Evolutionary conservation across 179 eudicot genomes (phyloP).

Genomic region (Pouteria campechiana): DNA sequence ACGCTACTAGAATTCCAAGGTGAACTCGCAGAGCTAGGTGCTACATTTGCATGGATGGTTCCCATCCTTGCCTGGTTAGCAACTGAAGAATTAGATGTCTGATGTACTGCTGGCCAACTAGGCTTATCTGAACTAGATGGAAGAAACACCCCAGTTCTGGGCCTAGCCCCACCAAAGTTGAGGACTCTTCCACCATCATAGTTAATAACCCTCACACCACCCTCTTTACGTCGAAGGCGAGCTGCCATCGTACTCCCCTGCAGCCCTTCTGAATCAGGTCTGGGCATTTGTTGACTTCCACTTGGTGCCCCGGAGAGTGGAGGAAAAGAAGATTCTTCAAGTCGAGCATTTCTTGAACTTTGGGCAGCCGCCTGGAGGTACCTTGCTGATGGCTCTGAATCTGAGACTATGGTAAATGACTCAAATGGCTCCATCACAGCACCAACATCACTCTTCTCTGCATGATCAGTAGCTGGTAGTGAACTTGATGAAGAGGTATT

Average conservation of each 20-base stretch:
- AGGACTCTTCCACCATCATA: conserved; percentile 23
- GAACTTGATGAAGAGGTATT: conserved; percentile 29
- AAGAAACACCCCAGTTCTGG: too few relatives aligned
- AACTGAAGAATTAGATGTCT: conserved; percentile 36
- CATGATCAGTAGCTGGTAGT: conserved; percentile 11
- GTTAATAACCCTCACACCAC: too few relatives aligned
- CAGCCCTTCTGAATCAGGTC: conserved; percentile 23
- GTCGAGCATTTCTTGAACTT: conserved; percentile 30
- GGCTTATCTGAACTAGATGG: conserved; percentile 32
- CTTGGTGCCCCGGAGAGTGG: conserved; percentile 52
- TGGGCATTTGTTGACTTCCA: conserved; percentile 40
- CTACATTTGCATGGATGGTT: conserved; percentile 11
- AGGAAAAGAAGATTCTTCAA: conserved; percentile 72
- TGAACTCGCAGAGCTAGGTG: conserved; percentile 27
- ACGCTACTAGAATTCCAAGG: conserved; percentile 23
- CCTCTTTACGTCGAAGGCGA: conserved; percentile 46
- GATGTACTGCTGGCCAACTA: conserved; percentile 13
- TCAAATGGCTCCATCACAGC: conserved; percentile 54
- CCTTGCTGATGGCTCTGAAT: conserved; percentile 58
- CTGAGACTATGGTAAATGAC: conserved; percentile 38
- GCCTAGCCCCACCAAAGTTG: conserved; percentile 37
- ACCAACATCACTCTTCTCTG: conserved; percentile 26
- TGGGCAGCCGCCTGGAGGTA: conserved; percentile 80
- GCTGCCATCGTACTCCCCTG: conserved; percentile 64
- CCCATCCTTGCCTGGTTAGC: conserved; percentile 30